These are phyloP conservation scores for Tolypocladium sp. DNA, from an alignment of 2,329 filamentous ascomycete species.

Conservation along the genomic window DNA sequence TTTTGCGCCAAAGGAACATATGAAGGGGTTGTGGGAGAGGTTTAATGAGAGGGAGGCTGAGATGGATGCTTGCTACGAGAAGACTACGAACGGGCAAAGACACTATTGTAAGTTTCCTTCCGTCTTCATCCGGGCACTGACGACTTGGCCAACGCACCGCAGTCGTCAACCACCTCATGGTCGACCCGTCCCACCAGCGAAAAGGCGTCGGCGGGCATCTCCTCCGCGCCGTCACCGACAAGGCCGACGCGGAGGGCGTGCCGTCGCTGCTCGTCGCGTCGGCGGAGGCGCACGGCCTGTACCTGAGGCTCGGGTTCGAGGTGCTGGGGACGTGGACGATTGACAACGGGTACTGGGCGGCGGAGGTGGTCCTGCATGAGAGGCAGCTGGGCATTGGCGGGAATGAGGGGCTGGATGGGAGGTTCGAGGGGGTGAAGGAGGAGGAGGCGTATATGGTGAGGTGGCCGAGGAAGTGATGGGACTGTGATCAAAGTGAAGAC, in stretches of 20 bases:
- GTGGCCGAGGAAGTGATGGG: neutral
- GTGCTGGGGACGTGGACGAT: slow-evolving; percentile 9
- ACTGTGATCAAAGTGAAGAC: neutral
- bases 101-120: slow-evolving; percentile 8
- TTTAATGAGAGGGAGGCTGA: slow-evolving; percentile 7
- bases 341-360: slow-evolving; percentile 9
- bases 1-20: slow-evolving; percentile 6
- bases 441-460: slow-evolving; percentile 6
- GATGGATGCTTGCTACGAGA: slow-evolving; percentile 12
- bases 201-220: slow-evolving; percentile 8
- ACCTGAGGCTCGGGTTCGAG: slow-evolving; percentile 8
- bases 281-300: slow-evolving; percentile 9
- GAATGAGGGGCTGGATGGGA: slow-evolving; percentile 3
- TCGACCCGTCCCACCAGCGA: slow-evolving; percentile 11
- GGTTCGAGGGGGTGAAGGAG: slow-evolving; percentile 9
- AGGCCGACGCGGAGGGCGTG: slow-evolving; percentile 4
- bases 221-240: slow-evolving; percentile 3
- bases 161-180: slow-evolving; percentile 13
- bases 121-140: neutral
- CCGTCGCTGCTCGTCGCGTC: slow-evolving; percentile 10
- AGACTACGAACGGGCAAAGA: slow-evolving; percentile 5
- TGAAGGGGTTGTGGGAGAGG: slow-evolving; percentile 12
- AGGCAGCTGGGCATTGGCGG: slow-evolving; percentile 3
- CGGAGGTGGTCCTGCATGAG: slow-evolving; percentile 4
- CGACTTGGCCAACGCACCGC: neutral